Percentiles rank a stretch among this genome's conserved stretches.
Evolutionary conservation across 371 early-diverging fungal species (phyloP).

Genomic region (Mucor plumbeus): DNA sequence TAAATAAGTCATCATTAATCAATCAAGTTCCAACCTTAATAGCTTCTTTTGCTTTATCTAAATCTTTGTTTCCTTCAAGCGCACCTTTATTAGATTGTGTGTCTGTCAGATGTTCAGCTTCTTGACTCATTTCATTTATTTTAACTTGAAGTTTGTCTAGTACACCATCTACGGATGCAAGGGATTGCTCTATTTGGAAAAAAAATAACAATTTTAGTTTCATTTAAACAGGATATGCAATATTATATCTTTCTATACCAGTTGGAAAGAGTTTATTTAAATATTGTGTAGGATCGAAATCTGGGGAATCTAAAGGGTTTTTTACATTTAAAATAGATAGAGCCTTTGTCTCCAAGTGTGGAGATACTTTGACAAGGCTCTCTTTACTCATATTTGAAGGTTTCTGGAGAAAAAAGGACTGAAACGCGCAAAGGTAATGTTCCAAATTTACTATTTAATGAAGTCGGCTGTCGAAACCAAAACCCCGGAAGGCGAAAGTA

Average conservation of each 20-base stretch:
- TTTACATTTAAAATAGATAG: constrained; percentile 54
- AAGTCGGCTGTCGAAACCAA: neutral
- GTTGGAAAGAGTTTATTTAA: constrained; percentile 85
- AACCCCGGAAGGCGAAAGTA: neutral
- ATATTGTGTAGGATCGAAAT: constrained; percentile 76
- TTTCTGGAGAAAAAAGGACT: neutral
- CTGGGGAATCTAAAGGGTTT: constrained; percentile 73
- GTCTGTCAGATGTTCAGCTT: constrained; percentile 74
- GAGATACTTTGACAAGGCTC: constrained; percentile 45
- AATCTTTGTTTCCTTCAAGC: constrained; percentile 58
- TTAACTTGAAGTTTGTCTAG: constrained; percentile 64
- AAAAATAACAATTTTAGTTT: neutral
- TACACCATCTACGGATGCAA: constrained; percentile 72
- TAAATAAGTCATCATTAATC: neutral
- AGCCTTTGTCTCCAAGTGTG: constrained; percentile 55
- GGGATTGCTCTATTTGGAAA: constrained; percentile 64
- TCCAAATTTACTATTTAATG: neutral
- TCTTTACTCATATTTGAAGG: constrained; percentile 12
- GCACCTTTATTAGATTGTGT: constrained; percentile 65
- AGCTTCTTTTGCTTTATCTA: constrained; percentile 70
- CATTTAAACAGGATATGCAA: neutral
- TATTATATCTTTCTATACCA: constrained; percentile 42
- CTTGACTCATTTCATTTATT: constrained; percentile 61
- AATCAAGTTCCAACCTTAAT: constrained; percentile 60
- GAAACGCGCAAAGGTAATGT: neutral